A percentile compares a stretch with the other conserved stretches of the same genome.
These are phyloP conservation scores for Parietichytrium sp. DNA, from an alignment of 108 stramenopile genomes.

Conservation along the genomic window DNA sequence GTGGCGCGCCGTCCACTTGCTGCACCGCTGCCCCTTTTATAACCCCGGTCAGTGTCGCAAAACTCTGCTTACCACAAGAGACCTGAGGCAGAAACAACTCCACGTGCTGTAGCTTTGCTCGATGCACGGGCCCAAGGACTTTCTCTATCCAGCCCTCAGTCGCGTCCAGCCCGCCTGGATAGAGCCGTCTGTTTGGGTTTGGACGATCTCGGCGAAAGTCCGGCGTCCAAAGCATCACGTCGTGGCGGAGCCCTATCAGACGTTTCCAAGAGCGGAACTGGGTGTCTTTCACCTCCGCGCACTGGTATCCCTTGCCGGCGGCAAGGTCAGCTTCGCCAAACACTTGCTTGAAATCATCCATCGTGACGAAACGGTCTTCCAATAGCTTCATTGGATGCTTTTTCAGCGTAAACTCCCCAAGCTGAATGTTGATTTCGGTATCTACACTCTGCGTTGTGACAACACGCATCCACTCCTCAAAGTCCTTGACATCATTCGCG, in stretches of 20 bases:
- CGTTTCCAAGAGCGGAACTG: constrained; percentile 91
- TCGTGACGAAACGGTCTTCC: constrained; percentile 78
- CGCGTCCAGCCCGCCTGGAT: constrained; percentile 67
- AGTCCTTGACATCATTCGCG: constrained; percentile 74
- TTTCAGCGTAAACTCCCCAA: constrained; percentile 94
- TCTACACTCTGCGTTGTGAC: constrained; percentile 94
- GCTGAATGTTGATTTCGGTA: constrained; percentile 90
- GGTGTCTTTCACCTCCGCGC: constrained; percentile 95
- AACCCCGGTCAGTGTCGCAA: constrained; percentile 79
- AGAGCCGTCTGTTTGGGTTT: constrained; percentile 73
- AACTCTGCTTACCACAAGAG: constrained; percentile 77
- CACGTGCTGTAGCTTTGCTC: constrained; percentile 78
- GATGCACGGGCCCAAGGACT: constrained; percentile 76
- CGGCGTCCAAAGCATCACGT: constrained; percentile 88
- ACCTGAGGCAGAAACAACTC: constrained; percentile 78
- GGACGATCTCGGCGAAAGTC: constrained; percentile 71
- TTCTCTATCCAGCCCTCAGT: constrained; percentile 86
- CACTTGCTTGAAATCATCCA: constrained; percentile 82
- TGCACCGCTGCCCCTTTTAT: constrained; percentile 56
- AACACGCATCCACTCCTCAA: constrained; percentile 93
- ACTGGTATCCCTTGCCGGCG: constrained; percentile 54
- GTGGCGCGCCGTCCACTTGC: constrained; percentile 49
- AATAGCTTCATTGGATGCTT: constrained; percentile 94
- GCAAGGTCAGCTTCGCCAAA: not conserved
- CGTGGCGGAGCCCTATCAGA: constrained; percentile 88